These are phyloP conservation scores for Lactarius trivialis DNA, from an alignment of 768 basidiomycete species.

Conservation along the genomic window DNA sequence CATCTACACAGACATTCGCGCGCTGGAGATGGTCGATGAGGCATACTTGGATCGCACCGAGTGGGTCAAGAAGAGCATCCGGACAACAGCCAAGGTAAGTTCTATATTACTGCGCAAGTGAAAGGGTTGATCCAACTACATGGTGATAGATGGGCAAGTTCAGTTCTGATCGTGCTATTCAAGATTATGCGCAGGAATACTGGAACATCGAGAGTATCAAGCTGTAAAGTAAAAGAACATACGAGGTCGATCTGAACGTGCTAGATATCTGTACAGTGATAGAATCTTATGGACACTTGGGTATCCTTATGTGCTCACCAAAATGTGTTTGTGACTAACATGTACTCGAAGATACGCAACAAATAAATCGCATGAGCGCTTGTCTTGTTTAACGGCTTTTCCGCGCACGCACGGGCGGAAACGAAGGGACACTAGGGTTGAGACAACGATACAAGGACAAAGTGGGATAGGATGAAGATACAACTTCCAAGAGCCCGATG, in stretches of 20 bases:
- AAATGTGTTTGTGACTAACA: not conserved
- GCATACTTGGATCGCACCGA: slow-evolving; percentile 76
- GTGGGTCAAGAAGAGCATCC: slow-evolving; percentile 90
- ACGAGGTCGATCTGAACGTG: not conserved
- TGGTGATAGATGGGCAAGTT: slow-evolving; percentile 84
- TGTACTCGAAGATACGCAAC: no score
- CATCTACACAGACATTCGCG: slow-evolving; percentile 56
- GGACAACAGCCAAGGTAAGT: slow-evolving; percentile 66
- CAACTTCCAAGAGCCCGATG: not conserved
- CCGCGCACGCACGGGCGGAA: not conserved
- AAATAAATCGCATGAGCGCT: not conserved
- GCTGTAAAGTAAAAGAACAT: slow-evolving; percentile 14
- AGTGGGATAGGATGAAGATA: not conserved
- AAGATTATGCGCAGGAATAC: slow-evolving; percentile 85
- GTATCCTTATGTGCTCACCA: not conserved
- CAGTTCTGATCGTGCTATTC: slow-evolving; percentile 89
- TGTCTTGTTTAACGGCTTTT: not conserved
- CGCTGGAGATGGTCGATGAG: slow-evolving; percentile 81
- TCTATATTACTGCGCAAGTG: not conserved
- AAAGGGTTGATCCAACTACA: not conserved
- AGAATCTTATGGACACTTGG: slow-evolving; percentile 1
- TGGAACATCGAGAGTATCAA: slow-evolving; percentile 62
- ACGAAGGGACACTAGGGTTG: not conserved
- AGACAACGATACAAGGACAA: no score
- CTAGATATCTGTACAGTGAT: slow-evolving; percentile 6